Evolutionary conservation across 306 rosid genomes (phyloP).

Genomic region (Inga laurina): DNA sequence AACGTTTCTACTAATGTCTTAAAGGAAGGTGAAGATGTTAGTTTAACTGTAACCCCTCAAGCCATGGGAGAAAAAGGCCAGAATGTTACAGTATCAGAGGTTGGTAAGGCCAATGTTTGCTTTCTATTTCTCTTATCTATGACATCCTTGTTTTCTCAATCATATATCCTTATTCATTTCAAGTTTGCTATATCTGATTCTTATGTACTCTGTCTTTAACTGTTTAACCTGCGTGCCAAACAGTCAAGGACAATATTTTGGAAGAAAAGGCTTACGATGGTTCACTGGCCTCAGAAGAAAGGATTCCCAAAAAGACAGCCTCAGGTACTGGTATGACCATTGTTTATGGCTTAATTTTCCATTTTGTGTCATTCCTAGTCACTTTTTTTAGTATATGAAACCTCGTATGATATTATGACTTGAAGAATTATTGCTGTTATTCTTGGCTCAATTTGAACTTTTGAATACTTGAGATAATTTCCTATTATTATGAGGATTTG

Average conservation of each 20-base stretch:
- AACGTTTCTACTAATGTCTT: background rate
- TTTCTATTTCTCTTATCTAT: background rate
- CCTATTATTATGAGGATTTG: background rate
- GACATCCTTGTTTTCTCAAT: background rate
- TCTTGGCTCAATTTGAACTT: background rate
- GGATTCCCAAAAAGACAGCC: background rate
- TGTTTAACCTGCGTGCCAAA: background rate
- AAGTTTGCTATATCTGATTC: background rate
- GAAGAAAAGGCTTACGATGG: background rate
- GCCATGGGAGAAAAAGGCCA: background rate
- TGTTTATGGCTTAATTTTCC: background rate
- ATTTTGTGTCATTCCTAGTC: background rate
- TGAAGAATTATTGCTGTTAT: background rate
- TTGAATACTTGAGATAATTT: background rate
- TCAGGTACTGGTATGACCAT: background rate
- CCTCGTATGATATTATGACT: background rate
- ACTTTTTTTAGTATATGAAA: background rate
- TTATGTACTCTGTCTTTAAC: background rate
- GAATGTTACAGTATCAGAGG: conserved; percentile 21
- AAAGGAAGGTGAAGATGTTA: background rate
- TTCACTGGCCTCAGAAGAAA: background rate
- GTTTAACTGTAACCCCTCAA: background rate
- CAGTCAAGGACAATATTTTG: background rate
- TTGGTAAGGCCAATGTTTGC: conserved; percentile 11
- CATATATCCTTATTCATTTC: background rate